A percentile compares a stretch with the other conserved stretches of the same genome.
phyloP scores from a whole-genome alignment of 495 filamentous ascomycete genomes.

The Neurospora tetrasperma region DNA sequence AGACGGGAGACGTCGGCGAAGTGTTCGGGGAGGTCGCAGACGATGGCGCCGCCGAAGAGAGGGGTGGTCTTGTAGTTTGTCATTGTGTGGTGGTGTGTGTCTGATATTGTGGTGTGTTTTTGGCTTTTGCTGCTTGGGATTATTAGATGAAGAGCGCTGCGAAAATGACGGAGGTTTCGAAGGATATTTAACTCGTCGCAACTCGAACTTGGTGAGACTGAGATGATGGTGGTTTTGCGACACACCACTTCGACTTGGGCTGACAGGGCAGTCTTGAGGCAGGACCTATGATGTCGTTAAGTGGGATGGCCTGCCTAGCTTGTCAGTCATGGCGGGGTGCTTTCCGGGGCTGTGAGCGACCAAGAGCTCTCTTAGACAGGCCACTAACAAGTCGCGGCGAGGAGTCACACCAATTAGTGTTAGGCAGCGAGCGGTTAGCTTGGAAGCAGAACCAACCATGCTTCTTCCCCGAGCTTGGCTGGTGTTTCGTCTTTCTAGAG shows the following conservation, averaged over 20 bases:
- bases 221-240: neutral
- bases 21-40: conserved; percentile 54
- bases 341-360: neutral
- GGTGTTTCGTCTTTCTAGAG: neutral
- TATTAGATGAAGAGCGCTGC: neutral
- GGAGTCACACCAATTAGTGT: neutral
- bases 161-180: neutral
- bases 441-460: neutral
- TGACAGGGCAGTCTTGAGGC: neutral
- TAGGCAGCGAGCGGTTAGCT: neutral
- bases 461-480: neutral
- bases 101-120: neutral
- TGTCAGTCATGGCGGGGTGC: neutral
- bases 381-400: neutral
- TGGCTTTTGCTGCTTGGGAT: neutral
- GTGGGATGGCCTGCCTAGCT: neutral
- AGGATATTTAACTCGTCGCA: neutral
- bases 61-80: conserved; percentile 42
- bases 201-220: neutral
- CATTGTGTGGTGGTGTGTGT: conserved; percentile 14
- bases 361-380: neutral
- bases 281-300: neutral
- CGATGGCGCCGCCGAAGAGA: conserved; percentile 77
- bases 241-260: neutral
- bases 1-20: conserved; percentile 69